phyloP scores from a whole-genome alignment of 2,329 filamentous ascomycete species.

The Apiospora aurea region DNA sequence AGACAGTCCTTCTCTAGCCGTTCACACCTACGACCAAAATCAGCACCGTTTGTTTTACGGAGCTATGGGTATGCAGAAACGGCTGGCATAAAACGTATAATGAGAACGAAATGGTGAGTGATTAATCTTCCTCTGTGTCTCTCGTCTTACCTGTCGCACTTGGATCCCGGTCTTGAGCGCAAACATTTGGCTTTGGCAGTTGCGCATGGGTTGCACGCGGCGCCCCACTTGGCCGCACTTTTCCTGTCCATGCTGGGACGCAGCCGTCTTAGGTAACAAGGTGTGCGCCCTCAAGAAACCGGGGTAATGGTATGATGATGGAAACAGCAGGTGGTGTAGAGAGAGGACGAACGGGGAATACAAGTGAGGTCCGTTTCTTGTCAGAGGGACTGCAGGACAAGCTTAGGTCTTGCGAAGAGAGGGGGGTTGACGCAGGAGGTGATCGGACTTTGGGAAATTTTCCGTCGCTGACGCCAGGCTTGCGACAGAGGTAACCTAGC shows the following conservation, averaged over 20 bases:
- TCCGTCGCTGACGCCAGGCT: background rate
- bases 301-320: background rate
- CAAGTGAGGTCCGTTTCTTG: slow-evolving; percentile 29
- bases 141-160: slow-evolving; percentile 49
- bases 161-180: slow-evolving; percentile 47
- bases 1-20: slow-evolving; percentile 56
- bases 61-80: background rate
- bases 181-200: slow-evolving; percentile 58
- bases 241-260: slow-evolving; percentile 35
- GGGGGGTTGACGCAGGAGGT: background rate
- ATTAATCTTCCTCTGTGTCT: background rate
- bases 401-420: background rate
- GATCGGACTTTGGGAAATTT: background rate
- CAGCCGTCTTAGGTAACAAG: background rate
- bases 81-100: background rate
- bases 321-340: background rate
- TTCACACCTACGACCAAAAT: slow-evolving; percentile 50
- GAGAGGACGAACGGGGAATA: slow-evolving; percentile 28
- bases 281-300: too few relatives aligned
- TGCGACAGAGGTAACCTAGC: background rate
- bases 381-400: background rate
- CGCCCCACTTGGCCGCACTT: slow-evolving; percentile 51
- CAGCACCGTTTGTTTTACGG: background rate
- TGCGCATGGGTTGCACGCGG: slow-evolving; percentile 57
- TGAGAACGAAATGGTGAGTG: background rate